phyloP scores from a whole-genome alignment of 208 protist species.

The Lotmaria passim region DNA sequence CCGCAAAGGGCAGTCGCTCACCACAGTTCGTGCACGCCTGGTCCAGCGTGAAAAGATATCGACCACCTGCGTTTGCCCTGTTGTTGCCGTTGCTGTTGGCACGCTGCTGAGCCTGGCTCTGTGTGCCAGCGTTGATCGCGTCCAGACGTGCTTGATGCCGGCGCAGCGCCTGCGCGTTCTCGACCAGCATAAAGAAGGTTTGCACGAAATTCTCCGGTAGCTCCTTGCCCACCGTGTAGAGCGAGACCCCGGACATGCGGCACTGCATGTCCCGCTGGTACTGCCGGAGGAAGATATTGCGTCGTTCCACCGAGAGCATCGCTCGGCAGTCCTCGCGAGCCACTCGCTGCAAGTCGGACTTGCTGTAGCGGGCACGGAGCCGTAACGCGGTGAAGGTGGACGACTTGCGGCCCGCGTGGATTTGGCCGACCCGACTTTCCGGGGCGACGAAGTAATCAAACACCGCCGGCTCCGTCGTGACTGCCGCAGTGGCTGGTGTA shows the following conservation, averaged over 20 bases:
- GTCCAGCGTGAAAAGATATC: constrained; percentile 32
- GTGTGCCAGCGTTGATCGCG: neutral
- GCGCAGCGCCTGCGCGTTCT: constrained; percentile 12
- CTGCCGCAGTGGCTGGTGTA: neutral
- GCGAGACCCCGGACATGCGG: constrained; percentile 14
- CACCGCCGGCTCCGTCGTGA: constrained; percentile 16
- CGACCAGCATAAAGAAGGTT: constrained; percentile 29
- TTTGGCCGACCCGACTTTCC: constrained; percentile 16
- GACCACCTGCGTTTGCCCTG: constrained; percentile 4
- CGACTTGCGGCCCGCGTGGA: neutral
- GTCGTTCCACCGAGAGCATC: constrained; percentile 27
- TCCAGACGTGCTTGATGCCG: constrained; percentile 2
- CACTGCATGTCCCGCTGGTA: constrained; percentile 36
- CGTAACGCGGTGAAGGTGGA: constrained; percentile 10
- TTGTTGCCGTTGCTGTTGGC: neutral
- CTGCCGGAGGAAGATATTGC: constrained; percentile 32
- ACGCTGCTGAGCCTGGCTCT: neutral
- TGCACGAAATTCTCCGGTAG: constrained; percentile 34
- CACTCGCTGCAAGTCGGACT: constrained; percentile 25
- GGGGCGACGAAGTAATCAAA: constrained; percentile 40
- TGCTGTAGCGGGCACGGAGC: neutral
- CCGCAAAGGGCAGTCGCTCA: constrained; percentile 28
- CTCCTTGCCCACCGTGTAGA: constrained; percentile 25
- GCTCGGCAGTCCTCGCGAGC: constrained; percentile 30
- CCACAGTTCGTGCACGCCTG: constrained; percentile 9